A percentile compares a stretch with the other conserved stretches of the same genome.
phyloP scores from a whole-genome alignment of 805 yeast species.

The Wickerhamomyces rabaulensis region DNA sequence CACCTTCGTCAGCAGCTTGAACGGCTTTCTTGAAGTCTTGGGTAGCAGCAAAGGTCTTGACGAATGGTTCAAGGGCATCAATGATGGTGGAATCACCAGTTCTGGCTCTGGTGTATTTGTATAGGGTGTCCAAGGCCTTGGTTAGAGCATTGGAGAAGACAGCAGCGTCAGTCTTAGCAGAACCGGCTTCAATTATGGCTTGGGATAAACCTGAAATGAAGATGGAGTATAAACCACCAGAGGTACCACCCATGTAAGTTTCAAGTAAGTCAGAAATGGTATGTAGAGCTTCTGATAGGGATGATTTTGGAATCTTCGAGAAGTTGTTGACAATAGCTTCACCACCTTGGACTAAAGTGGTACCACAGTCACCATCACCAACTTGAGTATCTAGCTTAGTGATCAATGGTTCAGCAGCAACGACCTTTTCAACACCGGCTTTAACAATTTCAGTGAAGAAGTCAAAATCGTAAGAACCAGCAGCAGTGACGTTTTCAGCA shows the following conservation, averaged over 20 bases:
- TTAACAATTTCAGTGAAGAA: slow-evolving; percentile 32
- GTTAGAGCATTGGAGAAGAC: slow-evolving; percentile 43
- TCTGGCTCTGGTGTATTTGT: slow-evolving; percentile 84
- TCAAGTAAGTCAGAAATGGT: slow-evolving; percentile 81
- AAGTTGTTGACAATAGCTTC: slow-evolving; percentile 59
- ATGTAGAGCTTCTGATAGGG: slow-evolving; percentile 50
- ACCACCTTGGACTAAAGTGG: slow-evolving; percentile 80
- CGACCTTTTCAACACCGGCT: slow-evolving; percentile 45
- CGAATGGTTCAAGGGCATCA: slow-evolving; percentile 87
- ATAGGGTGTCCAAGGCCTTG: slow-evolving; percentile 65
- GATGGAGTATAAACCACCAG: slow-evolving; percentile 90
- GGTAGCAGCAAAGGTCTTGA: slow-evolving; percentile 48
- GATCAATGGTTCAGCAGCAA: slow-evolving; percentile 73
- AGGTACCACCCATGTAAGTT: slow-evolving; percentile 94
- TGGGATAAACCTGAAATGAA: slow-evolving; percentile 72
- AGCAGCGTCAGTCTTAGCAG: slow-evolving; percentile 25
- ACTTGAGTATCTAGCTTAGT: slow-evolving; percentile 83
- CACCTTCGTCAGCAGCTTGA: slow-evolving; percentile 67
- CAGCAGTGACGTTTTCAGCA: slow-evolving; percentile 27
- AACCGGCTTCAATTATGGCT: slow-evolving; percentile 32
- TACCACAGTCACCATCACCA: slow-evolving; percentile 98
- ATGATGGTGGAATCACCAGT: slow-evolving; percentile 84
- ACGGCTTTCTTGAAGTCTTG: slow-evolving; percentile 56
- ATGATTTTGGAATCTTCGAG: slow-evolving; percentile 32
- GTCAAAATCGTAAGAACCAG: slow-evolving; percentile 32